Conservation (phyloP, 2,329 filamentous ascomycete species). For the Geoglossum cookeanum region DNA sequence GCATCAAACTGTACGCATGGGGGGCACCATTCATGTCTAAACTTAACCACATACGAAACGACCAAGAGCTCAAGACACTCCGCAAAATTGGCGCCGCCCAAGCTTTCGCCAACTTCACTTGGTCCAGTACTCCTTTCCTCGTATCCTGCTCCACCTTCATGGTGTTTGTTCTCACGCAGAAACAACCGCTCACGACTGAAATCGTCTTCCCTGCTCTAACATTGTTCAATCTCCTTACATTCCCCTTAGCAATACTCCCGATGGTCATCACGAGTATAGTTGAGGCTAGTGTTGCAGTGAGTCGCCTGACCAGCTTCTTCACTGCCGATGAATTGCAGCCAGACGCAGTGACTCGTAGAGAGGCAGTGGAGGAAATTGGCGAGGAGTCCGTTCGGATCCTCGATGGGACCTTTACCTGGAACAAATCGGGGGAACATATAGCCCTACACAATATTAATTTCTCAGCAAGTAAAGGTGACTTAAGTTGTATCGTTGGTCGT, state of each 20-base stretch:
- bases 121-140: conserved; percentile 92
- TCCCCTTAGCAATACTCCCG: conserved; percentile 79
- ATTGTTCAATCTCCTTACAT: conserved; percentile 88
- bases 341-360: conserved; percentile 56
- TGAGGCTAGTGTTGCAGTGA: conserved; percentile 83
- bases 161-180: conserved; percentile 72
- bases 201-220: conserved; percentile 89
- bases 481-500: conserved; percentile 80
- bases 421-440: conserved; percentile 50
- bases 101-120: conserved; percentile 90
- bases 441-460: conserved; percentile 73
- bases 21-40: conserved; percentile 94
- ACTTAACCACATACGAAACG: conserved; percentile 88
- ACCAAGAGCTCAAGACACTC: conserved; percentile 84
- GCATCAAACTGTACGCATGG: conserved; percentile 91
- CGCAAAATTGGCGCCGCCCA: conserved; percentile 91
- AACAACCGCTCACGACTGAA: conserved; percentile 70
- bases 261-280: conserved; percentile 98
- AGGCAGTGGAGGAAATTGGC: conserved; percentile 53
- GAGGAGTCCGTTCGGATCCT: conserved; percentile 73
- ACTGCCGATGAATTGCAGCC: conserved; percentile 74
- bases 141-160: conserved; percentile 95
- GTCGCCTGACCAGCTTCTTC: conserved; percentile 68
- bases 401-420: conserved; percentile 86
- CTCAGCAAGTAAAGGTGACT: conserved; percentile 75